Percentiles rank a stretch among this genome's conserved stretches.
phyloP scores from a whole-genome alignment of 352 stramenopile species.

The Aphanomyces stellatus region DNA sequence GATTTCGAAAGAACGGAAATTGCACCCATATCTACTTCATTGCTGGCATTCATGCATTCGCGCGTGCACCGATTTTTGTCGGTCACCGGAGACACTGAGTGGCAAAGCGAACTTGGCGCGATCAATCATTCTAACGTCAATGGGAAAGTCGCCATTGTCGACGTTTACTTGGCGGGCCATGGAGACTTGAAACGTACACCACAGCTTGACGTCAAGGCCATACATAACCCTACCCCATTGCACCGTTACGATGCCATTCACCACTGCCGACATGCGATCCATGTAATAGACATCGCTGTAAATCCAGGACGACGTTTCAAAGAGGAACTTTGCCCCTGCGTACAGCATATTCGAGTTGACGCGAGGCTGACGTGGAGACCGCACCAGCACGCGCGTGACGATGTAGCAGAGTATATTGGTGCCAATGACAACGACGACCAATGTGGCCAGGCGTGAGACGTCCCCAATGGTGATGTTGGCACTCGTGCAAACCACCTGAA shows the following conservation, averaged over 20 bases:
- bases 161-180: too few relatives aligned
- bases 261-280: conserved; percentile 3
- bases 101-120: too few relatives aligned
- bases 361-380: too few relatives aligned
- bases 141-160: too few relatives aligned
- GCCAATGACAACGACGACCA: neutral
- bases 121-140: too few relatives aligned
- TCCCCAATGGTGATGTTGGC: conserved; percentile 4
- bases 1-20: too few relatives aligned
- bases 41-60: too few relatives aligned
- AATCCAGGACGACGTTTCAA: neutral
- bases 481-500: neutral
- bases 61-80: too few relatives aligned
- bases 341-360: neutral
- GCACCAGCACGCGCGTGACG: neutral
- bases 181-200: conserved; percentile 11
- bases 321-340: conserved; percentile 11
- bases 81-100: too few relatives aligned
- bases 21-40: too few relatives aligned
- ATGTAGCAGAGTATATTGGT: neutral
- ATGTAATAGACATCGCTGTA: conserved; percentile 10
- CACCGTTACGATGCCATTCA: conserved; percentile 10
- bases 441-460: neutral
- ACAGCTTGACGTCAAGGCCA: conserved; percentile 14
- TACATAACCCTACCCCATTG: neutral